Base-by-base conservation (phyloP, 2,329 filamentous ascomycete genomes). In the Ophiostoma montium region DNA sequence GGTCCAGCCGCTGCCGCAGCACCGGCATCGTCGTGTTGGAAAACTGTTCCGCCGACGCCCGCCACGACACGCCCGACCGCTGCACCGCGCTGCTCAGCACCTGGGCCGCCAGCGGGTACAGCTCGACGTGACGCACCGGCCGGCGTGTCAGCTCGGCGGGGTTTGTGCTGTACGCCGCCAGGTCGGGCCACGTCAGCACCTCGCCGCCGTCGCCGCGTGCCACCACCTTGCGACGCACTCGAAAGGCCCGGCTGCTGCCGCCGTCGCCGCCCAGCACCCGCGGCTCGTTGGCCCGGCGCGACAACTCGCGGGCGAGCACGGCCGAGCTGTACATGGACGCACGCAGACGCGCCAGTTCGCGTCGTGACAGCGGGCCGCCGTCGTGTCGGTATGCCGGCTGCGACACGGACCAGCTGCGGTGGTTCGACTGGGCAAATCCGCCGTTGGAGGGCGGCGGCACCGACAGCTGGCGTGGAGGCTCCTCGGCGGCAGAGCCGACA, bases 291-390 rank as follows among this genome's bases (percentile, higher is more conserved):
- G 83, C 80, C 43, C 82, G 76, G 4, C 80, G 75, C 27, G 73
- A 72, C 49, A 95, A 85, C 59, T 92, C 86, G 58, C 80, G 80
- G 0, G 90, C 89, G 65, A 94, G 94, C 59, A 95, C 81, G n/a
- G 88, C 89, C 0, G 87, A 86, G 54, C 82, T 84, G 19, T 94
- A 70, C 36, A 95, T 76, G 9, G 94, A 70, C 1, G 86, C 77
- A 50, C 80, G 76, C 2, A 89, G 73, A n/a, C 87, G 80, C 15
- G 84, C 84, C 48, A 94, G 75, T 57, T 95, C 90, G n/a, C 77
- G 76, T 57, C 75, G 78, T 9, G 50, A 54, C 23, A 54, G 33
- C 8, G 50, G 32, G 11, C 41, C 46, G 7, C 36, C 35, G 9
- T 45, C 12, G 18, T 39, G 23, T 27, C 32, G 33, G 27, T 41